Conservation (phyloP, 257 asterid genomes). For the Ligustrum vulgare region DNA sequence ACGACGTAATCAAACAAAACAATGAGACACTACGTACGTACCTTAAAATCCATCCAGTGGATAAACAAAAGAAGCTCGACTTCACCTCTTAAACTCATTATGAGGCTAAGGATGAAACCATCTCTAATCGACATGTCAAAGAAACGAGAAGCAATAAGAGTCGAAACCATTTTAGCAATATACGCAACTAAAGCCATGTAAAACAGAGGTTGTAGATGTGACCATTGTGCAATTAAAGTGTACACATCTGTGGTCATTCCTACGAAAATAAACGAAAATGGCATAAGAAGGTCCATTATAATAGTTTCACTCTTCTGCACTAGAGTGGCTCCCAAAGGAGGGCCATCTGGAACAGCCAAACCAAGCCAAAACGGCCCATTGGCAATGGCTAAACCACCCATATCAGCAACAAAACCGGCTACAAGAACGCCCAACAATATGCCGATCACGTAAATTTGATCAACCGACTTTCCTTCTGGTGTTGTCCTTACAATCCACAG, state of each 20-base stretch:
- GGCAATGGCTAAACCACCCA: constrained; percentile 59
- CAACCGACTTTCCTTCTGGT: constrained; percentile 69
- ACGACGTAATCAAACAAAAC: too few relatives aligned
- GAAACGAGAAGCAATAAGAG: constrained; percentile 38
- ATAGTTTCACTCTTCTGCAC: constrained; percentile 81
- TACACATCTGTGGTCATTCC: constrained; percentile 55
- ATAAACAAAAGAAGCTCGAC: constrained; percentile 61
- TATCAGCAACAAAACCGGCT: constrained; percentile 55
- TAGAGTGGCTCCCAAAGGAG: constrained; percentile 72
- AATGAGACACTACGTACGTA: constrained; percentile 15
- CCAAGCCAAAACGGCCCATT: constrained; percentile 90
- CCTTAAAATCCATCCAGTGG: constrained; percentile 73
- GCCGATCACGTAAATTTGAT: constrained; percentile 52
- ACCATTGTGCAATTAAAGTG: constrained; percentile 44
- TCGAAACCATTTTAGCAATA: constrained; percentile 39
- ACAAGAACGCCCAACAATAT: constrained; percentile 65
- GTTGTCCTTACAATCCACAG: constrained; percentile 57
- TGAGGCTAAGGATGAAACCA: constrained; percentile 61
- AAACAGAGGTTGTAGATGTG: constrained; percentile 43
- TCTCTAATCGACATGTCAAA: constrained; percentile 54
- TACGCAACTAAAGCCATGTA: constrained; percentile 38
- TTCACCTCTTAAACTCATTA: constrained; percentile 76
- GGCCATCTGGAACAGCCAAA: constrained; percentile 85
- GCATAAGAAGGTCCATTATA: constrained; percentile 57
- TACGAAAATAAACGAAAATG: constrained; percentile 53